Base-by-base conservation (phyloP, 108 stramenopile genomes). In the Thalassiosira profunda region DNA sequence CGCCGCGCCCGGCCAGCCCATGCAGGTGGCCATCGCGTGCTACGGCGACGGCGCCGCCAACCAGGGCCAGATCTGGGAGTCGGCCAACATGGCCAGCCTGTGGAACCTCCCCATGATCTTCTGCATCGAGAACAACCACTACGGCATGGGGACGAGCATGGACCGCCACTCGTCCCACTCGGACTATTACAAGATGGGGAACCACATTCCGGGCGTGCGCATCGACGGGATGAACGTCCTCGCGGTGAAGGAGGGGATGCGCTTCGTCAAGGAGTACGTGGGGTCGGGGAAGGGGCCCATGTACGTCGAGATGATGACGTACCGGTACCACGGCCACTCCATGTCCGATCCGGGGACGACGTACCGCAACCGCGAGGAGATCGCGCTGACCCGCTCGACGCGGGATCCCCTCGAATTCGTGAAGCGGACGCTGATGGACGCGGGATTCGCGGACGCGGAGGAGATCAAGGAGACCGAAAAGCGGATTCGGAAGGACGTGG, bases 311-410 rank as follows among this genome's bases (percentile, higher is more conserved):
- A 90, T 95, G 86, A 94, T 94, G 87, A 98, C 99, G 29, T 97
- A 98, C 81, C 96, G 99, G 52, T 99, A 99, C 97, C 99, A 99
- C 76, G 99, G 99, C 41, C 99, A 99, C 85, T 95, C 93, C 83
- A 99, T 99, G 99, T 95, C 93, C 40, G 99, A 99, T 83, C 99
- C 99, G 6, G 99, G 99, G 37, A 98, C 98, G 10, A 98, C 99
- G 58, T 99, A 99, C 92, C 98, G 99, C 45, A 98, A 94, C 82
- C 94, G 98, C 46, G 99, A 99, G 56, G 99, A 99, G 84, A 97
- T 99, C 76, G 96, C 92, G 24, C 87, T 94, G 51, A 97, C 98
- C 23, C 91, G 99, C 55, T 83, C 94, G 38, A 97, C 97, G 35
- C 88, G 96, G 8, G 99, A 99, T 70, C 98, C 98, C 51, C 84